These are phyloP conservation scores for Penicillium capsulatum DNA, from an alignment of 2,329 filamentous ascomycete species.

Conservation along the genomic window DNA sequence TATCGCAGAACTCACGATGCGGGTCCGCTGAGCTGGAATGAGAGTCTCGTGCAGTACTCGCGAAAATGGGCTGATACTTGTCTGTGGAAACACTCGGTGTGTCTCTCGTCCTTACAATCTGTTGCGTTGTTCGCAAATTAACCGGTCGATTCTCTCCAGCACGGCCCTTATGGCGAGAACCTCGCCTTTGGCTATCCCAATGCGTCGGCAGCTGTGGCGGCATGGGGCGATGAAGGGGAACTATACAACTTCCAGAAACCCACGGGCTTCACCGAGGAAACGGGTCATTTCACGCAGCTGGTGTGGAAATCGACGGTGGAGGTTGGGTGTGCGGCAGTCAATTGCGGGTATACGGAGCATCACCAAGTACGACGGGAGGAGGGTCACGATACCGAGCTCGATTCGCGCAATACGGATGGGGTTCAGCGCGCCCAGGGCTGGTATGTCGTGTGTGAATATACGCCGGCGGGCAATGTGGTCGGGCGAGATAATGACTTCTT, in stretches of 20 bases:
- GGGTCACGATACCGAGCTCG: not conserved
- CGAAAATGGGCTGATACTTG: constrained; percentile 47
- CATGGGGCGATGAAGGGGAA: constrained; percentile 60
- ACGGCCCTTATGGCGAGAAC: constrained; percentile 69
- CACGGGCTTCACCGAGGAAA: constrained; percentile 54
- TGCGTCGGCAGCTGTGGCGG: constrained; percentile 56
- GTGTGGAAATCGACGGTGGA: constrained; percentile 63
- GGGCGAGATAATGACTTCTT: constrained; percentile 30
- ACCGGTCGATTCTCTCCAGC: constrained; percentile 27
- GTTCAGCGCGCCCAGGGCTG: constrained; percentile 47
- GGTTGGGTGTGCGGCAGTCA: constrained; percentile 53
- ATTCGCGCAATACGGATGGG: constrained; percentile 7
- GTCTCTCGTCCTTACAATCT: constrained; percentile 4
- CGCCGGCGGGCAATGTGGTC: constrained; percentile 60
- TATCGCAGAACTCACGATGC: constrained; percentile 64
- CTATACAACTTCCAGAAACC: constrained; percentile 57
- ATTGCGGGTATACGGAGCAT: constrained; percentile 39
- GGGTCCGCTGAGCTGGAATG: constrained; percentile 59
- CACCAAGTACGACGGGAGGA: constrained; percentile 2
- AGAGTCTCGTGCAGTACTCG: constrained; percentile 56
- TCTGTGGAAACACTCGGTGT: constrained; percentile 41
- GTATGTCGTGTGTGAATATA: constrained; percentile 69
- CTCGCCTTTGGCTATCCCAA: constrained; percentile 64
- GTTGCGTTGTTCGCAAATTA: too few species aligned
- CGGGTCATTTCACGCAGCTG: constrained; percentile 69